Evolutionary conservation across 306 rosid genomes (phyloP), one percentile per base, ranked within the genome.

Genomic region (Begonia peltatifolia): DNA sequence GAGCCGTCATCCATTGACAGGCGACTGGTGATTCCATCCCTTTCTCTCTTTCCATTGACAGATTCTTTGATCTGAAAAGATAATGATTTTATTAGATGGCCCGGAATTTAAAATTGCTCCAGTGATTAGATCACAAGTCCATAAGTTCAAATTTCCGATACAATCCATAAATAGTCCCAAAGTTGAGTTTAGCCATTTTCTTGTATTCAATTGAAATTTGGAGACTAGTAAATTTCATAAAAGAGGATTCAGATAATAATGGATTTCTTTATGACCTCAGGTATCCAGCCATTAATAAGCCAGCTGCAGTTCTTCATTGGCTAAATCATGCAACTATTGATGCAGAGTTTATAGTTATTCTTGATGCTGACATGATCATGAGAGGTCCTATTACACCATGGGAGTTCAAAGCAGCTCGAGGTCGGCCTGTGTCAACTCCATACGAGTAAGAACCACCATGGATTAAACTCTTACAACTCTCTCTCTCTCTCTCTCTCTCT

Each of bases 291-390:
- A 90, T 90, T 64, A 90, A 90, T 75, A 90, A 90, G 69, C 99
- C 99, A 43, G 99, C 94, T 38, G 99, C 88, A 5, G 95, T 90
- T 54, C 94, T 90, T 80, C 99, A 90, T 66, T 90, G 99, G 99
- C 94, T 90, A 53, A 86, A 90, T 63, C 99, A 90, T 68, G 95
- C 57, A 50, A 63, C 67, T 57, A 70, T 64, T 9, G 95, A 90
- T 69, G 99, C 99, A 38, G 99, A 90, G 70, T 90, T 66, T 69
- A 79, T 90, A 67, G 99, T 86, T 46, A 90, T 90, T 68, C 99
- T 90, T 71, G 99, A 90, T 71, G 95, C 99, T 51, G 99, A 90
- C 68, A 90, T 90, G 99, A 81, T 90, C 68, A 11, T 90, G 77
- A 86, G 95, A 75, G 95, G 99, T 58, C 79, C 99, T 50, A 83